These are phyloP conservation scores for Hypoxylon rubiginosum DNA, from an alignment of 2,329 filamentous ascomycete species.

Conservation along the genomic window DNA sequence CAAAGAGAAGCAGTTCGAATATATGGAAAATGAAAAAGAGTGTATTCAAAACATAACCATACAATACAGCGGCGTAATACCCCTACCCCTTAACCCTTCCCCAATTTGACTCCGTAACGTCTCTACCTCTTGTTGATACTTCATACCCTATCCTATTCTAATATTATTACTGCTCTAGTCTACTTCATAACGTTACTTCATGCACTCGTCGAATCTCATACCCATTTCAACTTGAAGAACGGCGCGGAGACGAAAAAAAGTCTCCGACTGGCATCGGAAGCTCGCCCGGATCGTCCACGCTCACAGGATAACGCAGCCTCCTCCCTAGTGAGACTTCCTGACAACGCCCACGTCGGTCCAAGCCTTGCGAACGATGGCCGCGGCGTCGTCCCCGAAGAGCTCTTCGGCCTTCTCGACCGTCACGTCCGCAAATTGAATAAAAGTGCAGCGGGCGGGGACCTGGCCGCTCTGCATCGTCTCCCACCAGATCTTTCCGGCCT, in stretches of 20 bases:
- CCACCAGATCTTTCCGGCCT: slow-evolving; percentile 68
- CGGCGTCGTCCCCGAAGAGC: slow-evolving; percentile 58
- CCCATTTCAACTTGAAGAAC: neutral
- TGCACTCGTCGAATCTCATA: neutral
- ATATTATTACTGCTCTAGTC: neutral
- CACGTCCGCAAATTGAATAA: slow-evolving; percentile 63
- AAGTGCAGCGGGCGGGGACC: slow-evolving; percentile 58
- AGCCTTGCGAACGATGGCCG: slow-evolving; percentile 60
- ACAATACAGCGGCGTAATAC: no score
- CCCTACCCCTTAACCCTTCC: no score
- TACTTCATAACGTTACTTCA: neutral
- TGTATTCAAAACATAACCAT: no score
- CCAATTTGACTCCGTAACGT: neutral
- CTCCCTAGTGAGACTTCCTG: slow-evolving; percentile 46
- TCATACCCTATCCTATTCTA: neutral
- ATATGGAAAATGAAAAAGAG: no score
- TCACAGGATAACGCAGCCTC: slow-evolving; percentile 9
- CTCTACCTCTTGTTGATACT: neutral
- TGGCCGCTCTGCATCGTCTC: slow-evolving; percentile 61
- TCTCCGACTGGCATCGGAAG: neutral
- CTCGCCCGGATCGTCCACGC: neutral
- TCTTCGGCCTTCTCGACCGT: slow-evolving; percentile 62
- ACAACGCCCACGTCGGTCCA: slow-evolving; percentile 64
- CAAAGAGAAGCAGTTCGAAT: no score
- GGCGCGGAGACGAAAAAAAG: neutral